Percentiles rank a stretch among this genome's conserved stretches.
Conservation (phyloP, 2,329 filamentous ascomycete species). For the Lasiodiplodia citricola region DNA sequence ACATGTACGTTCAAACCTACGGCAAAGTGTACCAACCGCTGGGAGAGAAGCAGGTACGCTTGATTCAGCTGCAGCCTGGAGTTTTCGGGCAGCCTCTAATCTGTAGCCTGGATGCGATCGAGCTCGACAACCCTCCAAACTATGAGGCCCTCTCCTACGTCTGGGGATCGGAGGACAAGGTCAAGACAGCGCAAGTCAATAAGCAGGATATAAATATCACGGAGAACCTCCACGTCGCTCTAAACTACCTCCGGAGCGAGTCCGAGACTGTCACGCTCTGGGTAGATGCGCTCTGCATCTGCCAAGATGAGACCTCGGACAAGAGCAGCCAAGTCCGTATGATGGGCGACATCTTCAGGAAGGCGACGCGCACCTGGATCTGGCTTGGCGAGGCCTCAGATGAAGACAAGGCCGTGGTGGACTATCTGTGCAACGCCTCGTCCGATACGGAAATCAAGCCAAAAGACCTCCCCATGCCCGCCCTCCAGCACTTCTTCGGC, state of each 20-base stretch:
- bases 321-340: not conserved
- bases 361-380: not conserved
- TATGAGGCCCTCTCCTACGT: not conserved
- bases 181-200: not conserved
- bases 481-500: conserved; percentile 18
- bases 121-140: not conserved
- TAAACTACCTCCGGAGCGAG: not conserved
- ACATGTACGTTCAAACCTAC: too few species aligned
- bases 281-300: not conserved
- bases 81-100: not conserved
- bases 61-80: not conserved
- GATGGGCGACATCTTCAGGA: not conserved
- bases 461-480: not conserved
- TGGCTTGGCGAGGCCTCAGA: not conserved
- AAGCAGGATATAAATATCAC: not conserved
- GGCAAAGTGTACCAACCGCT: not conserved
- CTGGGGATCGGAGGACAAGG: not conserved
- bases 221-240: not conserved
- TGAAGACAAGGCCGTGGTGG: not conserved
- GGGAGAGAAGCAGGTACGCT: not conserved
- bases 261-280: not conserved
- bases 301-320: not conserved
- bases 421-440: not conserved
- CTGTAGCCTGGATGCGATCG: not conserved
- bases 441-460: too few species aligned